A percentile compares a stretch with the other conserved stretches of the same genome.
Evolutionary conservation across 2,329 filamentous ascomycete species (phyloP).

Genomic region (Penicillium sp.): DNA sequence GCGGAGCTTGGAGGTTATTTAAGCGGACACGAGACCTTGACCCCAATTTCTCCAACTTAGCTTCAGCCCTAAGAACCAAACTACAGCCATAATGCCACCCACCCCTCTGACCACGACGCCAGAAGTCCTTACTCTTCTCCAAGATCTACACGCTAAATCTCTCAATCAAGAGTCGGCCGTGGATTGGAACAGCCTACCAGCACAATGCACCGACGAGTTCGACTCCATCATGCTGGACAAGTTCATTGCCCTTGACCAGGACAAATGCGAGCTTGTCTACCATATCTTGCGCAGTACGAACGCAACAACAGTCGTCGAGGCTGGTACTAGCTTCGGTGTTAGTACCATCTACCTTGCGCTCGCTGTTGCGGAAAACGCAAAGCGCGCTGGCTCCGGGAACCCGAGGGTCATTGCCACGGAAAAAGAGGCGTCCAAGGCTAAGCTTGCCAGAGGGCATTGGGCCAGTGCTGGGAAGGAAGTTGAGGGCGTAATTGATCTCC

Average conservation of each 20-base stretch:
- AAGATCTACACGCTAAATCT: slow-evolving; percentile 34
- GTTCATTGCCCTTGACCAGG: slow-evolving; percentile 61
- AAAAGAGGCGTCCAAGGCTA: slow-evolving; percentile 58
- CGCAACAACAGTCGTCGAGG: slow-evolving; percentile 59
- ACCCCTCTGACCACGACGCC: slow-evolving; percentile 13
- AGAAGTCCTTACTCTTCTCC: slow-evolving; percentile 28
- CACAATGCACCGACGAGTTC: slow-evolving; percentile 21
- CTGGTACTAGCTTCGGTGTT: slow-evolving; percentile 63
- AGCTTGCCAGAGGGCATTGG: slow-evolving; percentile 57
- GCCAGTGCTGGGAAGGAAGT: slow-evolving; percentile 52
- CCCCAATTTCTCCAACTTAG: not conserved
- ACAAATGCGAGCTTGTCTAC: slow-evolving; percentile 62
- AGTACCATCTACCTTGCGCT: slow-evolving; percentile 65
- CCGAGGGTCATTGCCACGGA: slow-evolving; percentile 61
- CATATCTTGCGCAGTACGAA: slow-evolving; percentile 52
- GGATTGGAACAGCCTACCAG: slow-evolving; percentile 22
- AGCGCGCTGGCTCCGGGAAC: slow-evolving; percentile 15
- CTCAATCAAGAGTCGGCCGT: slow-evolving; percentile 33
- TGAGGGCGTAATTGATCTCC: slow-evolving; percentile 55
- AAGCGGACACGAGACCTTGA: not conserved
- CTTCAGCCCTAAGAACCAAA: not conserved
- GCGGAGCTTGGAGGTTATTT: not conserved
- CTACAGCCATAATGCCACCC: slow-evolving; percentile 13
- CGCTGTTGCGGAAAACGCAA: slow-evolving; percentile 54
- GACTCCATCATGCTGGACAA: slow-evolving; percentile 55